Percentiles rank a stretch among this genome's conserved stretches.
Conservation (phyloP, 2,329 filamentous ascomycete genomes). For the Dactylellina parvicollis region DNA sequence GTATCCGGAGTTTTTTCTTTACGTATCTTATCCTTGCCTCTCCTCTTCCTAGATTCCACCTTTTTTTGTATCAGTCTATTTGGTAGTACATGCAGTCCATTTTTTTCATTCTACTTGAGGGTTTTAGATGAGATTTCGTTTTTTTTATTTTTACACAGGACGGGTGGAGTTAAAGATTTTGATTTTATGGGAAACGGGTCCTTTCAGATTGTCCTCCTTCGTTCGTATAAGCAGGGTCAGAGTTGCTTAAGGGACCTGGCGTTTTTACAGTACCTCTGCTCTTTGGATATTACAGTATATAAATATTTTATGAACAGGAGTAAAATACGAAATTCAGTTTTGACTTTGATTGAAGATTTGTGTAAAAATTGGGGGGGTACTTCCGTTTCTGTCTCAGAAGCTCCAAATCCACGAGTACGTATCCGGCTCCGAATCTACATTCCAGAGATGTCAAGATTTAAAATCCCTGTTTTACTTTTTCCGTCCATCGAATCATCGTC, state of each 20-base stretch:
- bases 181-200: slow-evolving; percentile 21
- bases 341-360: neutral
- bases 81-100: neutral
- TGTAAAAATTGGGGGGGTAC: too few species aligned
- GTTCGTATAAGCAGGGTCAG: slow-evolving; percentile 36
- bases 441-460: too few species aligned
- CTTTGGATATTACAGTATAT: slow-evolving; percentile 13
- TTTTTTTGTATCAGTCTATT: slow-evolving; percentile 7
- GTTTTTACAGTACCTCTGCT: slow-evolving; percentile 26
- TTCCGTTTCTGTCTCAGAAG: too few species aligned
- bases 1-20: slow-evolving; percentile 41
- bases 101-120: slow-evolving; percentile 17
- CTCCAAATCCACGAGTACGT: too few species aligned
- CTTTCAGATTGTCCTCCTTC: slow-evolving; percentile 19
- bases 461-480: too few species aligned
- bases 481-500: too few species aligned
- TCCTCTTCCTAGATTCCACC: neutral
- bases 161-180: slow-evolving; percentile 34
- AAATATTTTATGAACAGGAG: slow-evolving; percentile 13
- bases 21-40: neutral
- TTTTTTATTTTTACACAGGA: slow-evolving; percentile 27
- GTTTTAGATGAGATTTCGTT: slow-evolving; percentile 46
- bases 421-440: too few species aligned
- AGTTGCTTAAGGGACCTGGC: slow-evolving; percentile 36
- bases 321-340: slow-evolving; percentile 1